Base-by-base conservation (phyloP, 148 eudicot species). In the Pouteria glomerata region DNA sequence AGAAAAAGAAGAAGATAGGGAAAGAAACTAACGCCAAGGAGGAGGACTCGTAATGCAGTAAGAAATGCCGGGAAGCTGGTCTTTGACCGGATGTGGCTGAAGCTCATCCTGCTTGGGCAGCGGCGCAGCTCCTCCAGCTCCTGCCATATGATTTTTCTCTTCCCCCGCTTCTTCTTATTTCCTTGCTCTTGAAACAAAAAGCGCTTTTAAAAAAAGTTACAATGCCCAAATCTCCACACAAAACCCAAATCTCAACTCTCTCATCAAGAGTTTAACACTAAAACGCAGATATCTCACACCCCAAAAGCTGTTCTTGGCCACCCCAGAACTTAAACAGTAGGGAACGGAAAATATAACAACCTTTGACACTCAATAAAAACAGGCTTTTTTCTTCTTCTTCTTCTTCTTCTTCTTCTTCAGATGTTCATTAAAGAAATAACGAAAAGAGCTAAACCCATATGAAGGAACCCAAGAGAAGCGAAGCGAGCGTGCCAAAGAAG, bases 21-120 rank as follows among this genome's bases (percentile, higher is more conserved):
- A 48, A 52, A 62, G 76, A 68, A 34, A 86, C 92, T 85, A 29
- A 92, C 97, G 96, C 97, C 97, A 92, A 8, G 97, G 97, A 23
- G 97, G 97, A 37, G 97, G 97, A 41, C 97, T 92, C 4, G 96
- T 87, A 69, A 92, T 92, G 84, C 97, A 92, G 56, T 83, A 92
- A 75, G 97, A 87, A 55, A 89, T 83, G 8, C 74, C 77, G 30
- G 92, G 90, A 14, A 88, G 86, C 68, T 92, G 97, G 74, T 92
- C 97, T 80, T 90, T 92, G 23, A 77, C 87, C 27, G 96, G 93
- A 77, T 89, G 96, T 67, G 97, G 93, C 26, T 42, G 70, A 65
- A 81, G 24, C 48, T 92, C 97, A 47, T 89, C 96, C 64, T 86
- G 93, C 65, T 92, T 92, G 1, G 97, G 97, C 55, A 79, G 89